These are phyloP conservation scores for Trichosanthes cucumerina DNA, from an alignment of 306 rosid genomes.

Conservation along the genomic window DNA sequence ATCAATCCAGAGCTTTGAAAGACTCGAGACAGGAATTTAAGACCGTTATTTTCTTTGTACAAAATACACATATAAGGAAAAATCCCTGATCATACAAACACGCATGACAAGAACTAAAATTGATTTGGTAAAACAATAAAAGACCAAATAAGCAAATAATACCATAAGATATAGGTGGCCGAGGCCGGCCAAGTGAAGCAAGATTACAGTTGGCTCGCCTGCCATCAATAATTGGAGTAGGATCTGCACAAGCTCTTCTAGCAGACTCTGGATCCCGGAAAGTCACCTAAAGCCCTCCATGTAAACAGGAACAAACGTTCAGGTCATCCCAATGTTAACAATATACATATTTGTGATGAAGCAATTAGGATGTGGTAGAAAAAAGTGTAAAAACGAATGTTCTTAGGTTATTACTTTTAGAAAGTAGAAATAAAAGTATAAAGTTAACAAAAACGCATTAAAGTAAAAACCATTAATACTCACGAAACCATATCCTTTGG, in stretches of 20 bases:
- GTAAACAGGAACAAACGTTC: conserved; percentile 47
- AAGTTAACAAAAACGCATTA: neutral
- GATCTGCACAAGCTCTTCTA: conserved; percentile 84
- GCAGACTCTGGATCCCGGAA: conserved; percentile 94
- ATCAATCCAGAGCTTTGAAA: neutral
- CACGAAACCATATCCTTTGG: conserved; percentile 98
- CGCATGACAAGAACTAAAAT: neutral
- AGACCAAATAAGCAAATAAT: neutral
- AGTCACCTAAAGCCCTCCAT: conserved; percentile 98
- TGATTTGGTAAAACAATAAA: neutral
- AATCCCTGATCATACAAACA: neutral
- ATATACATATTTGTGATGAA: neutral
- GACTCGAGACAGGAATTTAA: neutral
- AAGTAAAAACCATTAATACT: conserved; percentile 38
- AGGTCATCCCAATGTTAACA: conserved; percentile 39
- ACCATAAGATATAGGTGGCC: conserved; percentile 61
- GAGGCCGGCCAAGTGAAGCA: conserved; percentile 87
- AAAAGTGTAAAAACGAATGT: neutral
- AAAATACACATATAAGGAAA: neutral
- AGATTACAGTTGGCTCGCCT: conserved; percentile 91
- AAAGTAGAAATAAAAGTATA: neutral
- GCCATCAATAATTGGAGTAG: conserved; percentile 82
- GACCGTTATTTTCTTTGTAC: neutral
- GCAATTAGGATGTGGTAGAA: neutral
- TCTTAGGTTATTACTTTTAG: neutral